phyloP scores from a whole-genome alignment of 495 filamentous ascomycete species.

The Daldinia decipiens region DNA sequence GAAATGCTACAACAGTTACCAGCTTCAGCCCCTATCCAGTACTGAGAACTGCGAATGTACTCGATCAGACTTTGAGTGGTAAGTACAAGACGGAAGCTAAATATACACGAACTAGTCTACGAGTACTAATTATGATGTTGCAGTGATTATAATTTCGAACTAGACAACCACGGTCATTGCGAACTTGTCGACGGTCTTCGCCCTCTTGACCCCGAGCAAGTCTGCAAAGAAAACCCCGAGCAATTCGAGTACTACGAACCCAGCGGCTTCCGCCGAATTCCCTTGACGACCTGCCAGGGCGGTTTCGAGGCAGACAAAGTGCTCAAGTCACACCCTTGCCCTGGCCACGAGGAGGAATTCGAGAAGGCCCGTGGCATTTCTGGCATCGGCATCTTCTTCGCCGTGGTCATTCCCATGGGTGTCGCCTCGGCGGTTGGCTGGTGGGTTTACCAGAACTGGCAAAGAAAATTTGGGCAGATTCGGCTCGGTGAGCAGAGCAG shows the following conservation, averaged over 20 bases:
- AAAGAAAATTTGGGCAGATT: conserved; percentile 89
- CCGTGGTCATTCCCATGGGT: conserved; percentile 75
- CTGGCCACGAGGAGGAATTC: conserved; percentile 80
- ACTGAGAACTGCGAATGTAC: conserved; percentile 82
- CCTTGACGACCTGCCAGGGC: conserved; percentile 82
- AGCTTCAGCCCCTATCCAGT: conserved; percentile 72
- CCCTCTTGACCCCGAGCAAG: conserved; percentile 69
- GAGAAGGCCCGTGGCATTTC: conserved; percentile 74
- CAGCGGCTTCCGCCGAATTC: conserved; percentile 91
- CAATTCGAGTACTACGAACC: conserved; percentile 78
- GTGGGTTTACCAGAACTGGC: conserved; percentile 87
- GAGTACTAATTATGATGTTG: conserved; percentile 19
- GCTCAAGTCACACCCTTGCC: conserved; percentile 68
- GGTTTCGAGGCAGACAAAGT: conserved; percentile 76
- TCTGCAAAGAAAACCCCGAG: conserved; percentile 74
- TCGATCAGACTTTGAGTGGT: conserved; percentile 94
- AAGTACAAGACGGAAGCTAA: conserved; percentile 44
- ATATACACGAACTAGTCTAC: background rate
- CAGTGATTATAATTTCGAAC: conserved; percentile 95
- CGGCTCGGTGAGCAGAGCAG: conserved; percentile 73
- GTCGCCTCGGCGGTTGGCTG: conserved; percentile 79
- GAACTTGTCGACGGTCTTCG: conserved; percentile 73
- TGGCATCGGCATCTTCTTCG: conserved; percentile 85
- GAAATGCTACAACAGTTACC: conserved; percentile 81
- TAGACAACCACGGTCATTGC: conserved; percentile 78